phyloP scores from a whole-genome alignment of 1,284 basidiomycete genomes.

The Leccinum pachyderme region DNA sequence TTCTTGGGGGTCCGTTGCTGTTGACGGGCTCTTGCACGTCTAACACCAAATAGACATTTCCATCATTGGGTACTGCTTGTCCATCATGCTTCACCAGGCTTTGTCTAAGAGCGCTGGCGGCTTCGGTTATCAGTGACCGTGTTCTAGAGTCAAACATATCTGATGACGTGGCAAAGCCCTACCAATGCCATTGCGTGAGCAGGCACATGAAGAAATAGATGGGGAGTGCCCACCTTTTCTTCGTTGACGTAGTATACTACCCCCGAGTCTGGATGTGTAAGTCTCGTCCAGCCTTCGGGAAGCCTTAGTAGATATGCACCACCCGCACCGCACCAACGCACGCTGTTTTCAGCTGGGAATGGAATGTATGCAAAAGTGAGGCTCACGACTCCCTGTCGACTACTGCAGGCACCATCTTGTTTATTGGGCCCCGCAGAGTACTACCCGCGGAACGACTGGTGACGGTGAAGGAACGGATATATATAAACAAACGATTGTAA shows the following conservation, averaged over 20 bases:
- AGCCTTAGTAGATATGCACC: slow-evolving; percentile 3
- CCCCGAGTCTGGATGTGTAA: slow-evolving; percentile 31
- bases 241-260: slow-evolving; percentile 26
- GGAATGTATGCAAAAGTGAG: not conserved
- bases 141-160: slow-evolving; percentile 14
- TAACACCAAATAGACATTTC: slow-evolving; percentile 16
- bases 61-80: slow-evolving; percentile 6
- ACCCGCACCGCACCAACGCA: not conserved
- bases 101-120: slow-evolving; percentile 8
- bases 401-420: not conserved
- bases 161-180: slow-evolving; percentile 23
- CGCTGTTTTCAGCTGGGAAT: not conserved
- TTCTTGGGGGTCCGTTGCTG: not conserved
- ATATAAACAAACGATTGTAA: not conserved
- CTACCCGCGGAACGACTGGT: slow-evolving; percentile 8
- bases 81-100: slow-evolving; percentile 3
- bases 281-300: slow-evolving; percentile 22
- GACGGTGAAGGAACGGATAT: not conserved
- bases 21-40: slow-evolving; percentile 4
- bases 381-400: slow-evolving; percentile 10
- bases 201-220: not conserved
- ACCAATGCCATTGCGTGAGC: not conserved
- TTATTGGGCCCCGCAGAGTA: slow-evolving; percentile 21
- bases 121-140: slow-evolving; percentile 12
- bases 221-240: slow-evolving; percentile 18